Base-by-base conservation (phyloP, 2,329 filamentous ascomycete genomes). In the Beauveria scarabaeidicola region DNA sequence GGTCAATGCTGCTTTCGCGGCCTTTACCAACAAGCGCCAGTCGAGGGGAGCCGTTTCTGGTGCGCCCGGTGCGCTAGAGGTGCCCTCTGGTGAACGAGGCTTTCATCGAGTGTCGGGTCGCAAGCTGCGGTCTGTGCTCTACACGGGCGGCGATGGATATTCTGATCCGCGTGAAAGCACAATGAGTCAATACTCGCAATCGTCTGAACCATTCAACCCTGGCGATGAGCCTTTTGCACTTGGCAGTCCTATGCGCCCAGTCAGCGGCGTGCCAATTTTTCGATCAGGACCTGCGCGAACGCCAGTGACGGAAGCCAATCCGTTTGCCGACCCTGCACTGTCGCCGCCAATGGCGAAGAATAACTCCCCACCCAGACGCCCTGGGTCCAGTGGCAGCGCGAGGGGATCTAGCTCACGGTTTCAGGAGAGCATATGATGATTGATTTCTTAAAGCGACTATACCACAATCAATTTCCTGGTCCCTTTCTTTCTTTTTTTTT, bases 61-160 rank as follows among this genome's bases (percentile, higher is more conserved):
- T 1, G 8, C 47, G 15, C 29, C 46, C 3, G 59, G 69, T 54
- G 50, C 59, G 54, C 65, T 63, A 66, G 69, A 63, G 52, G 67
- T 67, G 17, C 68, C 69, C 46, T 74, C 74, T 40, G 70, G 68
- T 25, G 83, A 87, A 66, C 75, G 77, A 62, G 82, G 84, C 0
- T 88, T 88, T 68, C 81, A 86, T 63, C 81, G 84, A 32, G 80
- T 88, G 2, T 85, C 85, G 6, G 85, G 85, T 62, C 79, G 80
- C 66, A 88, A 87, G 66, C 69, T 88, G 60, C 81, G 82, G 3
- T 84, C 85, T 2, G 84, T 87, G 10, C 71, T 88, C 41, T 77
- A 83, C 61, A 77, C 76, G 51, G 84, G 85, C 15, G 85, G 84
- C 6, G 84, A 87, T 67, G 85, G 85, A 1, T 87, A 84, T 69